Percentiles rank a stretch among this genome's conserved stretches.
Evolutionary conservation across 1,139 yeast species (phyloP).

Genomic region (Suhomyces taliae): DNA sequence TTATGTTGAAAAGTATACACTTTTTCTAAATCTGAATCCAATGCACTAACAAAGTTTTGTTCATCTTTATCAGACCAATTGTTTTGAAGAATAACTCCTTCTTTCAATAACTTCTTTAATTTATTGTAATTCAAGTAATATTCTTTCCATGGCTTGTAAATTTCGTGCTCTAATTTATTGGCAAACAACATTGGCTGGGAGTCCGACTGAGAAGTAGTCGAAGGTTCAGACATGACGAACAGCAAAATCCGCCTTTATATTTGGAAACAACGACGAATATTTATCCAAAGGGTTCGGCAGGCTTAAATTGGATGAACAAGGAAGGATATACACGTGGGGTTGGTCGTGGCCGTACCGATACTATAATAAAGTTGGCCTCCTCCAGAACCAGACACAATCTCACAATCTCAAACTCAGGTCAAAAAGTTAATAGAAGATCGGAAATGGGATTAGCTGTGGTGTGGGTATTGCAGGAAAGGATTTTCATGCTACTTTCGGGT

Average conservation of each 20-base stretch:
- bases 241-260: conserved; percentile 1
- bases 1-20: conserved; percentile 84
- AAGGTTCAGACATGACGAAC: background rate
- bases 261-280: conserved; percentile 3
- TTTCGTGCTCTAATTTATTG: conserved; percentile 75
- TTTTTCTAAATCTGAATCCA: conserved; percentile 85
- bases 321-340: conserved; percentile 1
- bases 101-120: conserved; percentile 80
- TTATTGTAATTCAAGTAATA: conserved; percentile 78
- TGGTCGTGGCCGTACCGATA: background rate
- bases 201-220: conserved; percentile 3
- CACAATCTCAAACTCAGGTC: too few relatives aligned
- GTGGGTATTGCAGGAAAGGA: too few relatives aligned
- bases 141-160: conserved; percentile 85
- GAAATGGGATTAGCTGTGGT: too few relatives aligned
- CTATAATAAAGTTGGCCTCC: background rate
- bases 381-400: too few relatives aligned
- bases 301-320: background rate
- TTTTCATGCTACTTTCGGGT: too few relatives aligned
- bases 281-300: background rate
- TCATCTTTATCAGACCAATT: conserved; percentile 57
- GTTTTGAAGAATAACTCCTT: conserved; percentile 57
- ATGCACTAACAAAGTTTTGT: conserved; percentile 71
- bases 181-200: conserved; percentile 71
- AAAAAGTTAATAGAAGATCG: too few relatives aligned